Percentiles rank a stretch among this genome's conserved stretches.
Evolutionary conservation across 106 monocot genomes (phyloP).

Genomic region (Iris macrosiphon): DNA sequence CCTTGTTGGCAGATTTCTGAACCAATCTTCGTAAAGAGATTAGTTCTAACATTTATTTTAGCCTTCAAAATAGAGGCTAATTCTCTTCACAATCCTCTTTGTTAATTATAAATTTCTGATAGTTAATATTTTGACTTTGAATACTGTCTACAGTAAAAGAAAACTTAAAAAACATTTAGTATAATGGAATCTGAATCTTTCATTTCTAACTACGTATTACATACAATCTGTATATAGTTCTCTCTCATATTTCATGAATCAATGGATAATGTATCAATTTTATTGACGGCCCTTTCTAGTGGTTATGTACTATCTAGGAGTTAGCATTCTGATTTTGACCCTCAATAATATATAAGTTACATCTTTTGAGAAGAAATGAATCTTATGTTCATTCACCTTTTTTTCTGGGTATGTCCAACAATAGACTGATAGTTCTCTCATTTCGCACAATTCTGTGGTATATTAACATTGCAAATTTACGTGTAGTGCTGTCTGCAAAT

Average conservation of each 20-base stretch:
- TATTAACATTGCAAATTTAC: not conserved
- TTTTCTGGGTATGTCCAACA: not conserved
- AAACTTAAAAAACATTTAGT: no score
- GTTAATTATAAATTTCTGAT: no score
- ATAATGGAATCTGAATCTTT: no score
- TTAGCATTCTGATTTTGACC: not conserved
- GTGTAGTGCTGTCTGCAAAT: conserved; percentile 33
- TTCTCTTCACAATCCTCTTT: no score
- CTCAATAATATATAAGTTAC: not conserved
- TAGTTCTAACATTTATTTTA: not conserved
- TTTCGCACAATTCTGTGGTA: not conserved
- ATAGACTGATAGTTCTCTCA: not conserved
- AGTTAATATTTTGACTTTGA: no score
- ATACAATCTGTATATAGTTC: no score
- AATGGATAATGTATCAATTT: no score
- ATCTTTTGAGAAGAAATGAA: not conserved
- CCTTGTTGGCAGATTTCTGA: not conserved
- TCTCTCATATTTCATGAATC: no score
- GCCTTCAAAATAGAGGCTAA: not conserved
- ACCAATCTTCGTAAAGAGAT: not conserved
- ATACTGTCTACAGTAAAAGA: no score
- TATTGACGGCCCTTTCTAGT: no score
- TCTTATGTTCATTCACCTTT: not conserved
- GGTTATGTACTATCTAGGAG: not conserved
- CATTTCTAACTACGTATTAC: no score